Evolutionary conservation across 345 rosid genomes (phyloP).

Genomic region (Fremontodendron californicum): DNA sequence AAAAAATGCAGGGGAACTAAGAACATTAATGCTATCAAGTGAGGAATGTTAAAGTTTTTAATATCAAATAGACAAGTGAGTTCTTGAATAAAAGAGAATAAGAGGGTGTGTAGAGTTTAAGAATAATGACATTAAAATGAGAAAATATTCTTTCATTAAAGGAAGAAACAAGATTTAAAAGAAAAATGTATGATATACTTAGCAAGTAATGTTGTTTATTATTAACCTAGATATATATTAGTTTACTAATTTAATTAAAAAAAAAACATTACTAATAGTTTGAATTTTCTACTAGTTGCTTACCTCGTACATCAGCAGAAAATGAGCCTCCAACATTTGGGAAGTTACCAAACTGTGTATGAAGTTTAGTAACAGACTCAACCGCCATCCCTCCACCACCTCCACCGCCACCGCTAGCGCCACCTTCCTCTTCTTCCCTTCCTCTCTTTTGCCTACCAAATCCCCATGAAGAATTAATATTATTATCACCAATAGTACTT

Average conservation of each 20-base stretch:
- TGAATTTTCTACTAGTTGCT: background rate
- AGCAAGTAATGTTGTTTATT: too few species aligned
- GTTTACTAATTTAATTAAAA: too few species aligned
- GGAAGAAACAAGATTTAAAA: too few species aligned
- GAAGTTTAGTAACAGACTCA: background rate
- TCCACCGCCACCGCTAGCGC: conserved; percentile 6
- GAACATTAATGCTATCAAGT: background rate
- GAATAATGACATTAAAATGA: background rate
- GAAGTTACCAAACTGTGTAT: conserved; percentile 1
- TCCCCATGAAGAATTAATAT: conserved; percentile 24
- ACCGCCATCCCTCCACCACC: background rate
- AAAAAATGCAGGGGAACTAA: background rate
- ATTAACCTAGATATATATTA: too few species aligned
- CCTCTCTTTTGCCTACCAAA: conserved; percentile 32
- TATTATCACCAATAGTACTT: background rate
- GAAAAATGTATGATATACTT: too few species aligned
- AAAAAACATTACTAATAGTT: too few species aligned
- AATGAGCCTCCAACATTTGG: conserved; percentile 16
- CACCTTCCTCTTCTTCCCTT: conserved; percentile 32
- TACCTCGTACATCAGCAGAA: conserved; percentile 23
- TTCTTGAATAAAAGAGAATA: background rate
- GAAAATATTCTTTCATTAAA: background rate
- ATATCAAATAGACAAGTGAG: background rate
- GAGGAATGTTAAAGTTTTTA: background rate
- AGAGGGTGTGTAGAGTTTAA: background rate